Base-by-base conservation (phyloP, 169 alveolate species). In the Plasmodium yoelii region DNA sequence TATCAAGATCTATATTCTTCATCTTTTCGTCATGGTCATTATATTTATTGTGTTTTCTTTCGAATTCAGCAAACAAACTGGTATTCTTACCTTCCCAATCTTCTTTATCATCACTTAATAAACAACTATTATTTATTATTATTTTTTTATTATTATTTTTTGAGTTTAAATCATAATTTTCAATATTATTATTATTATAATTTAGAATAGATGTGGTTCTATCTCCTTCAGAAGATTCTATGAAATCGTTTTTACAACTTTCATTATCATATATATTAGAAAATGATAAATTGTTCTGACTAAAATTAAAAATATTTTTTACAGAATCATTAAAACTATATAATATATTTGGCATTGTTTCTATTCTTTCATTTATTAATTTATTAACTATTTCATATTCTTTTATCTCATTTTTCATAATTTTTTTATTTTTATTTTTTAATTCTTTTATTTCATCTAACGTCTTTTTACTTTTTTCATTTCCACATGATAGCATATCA, bases 391-490 rank as follows among this genome's bases (percentile, higher is more conserved):
- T 60, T 46, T 24, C 72, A 67, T 74, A 74, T 39, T 74, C 73
- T 60, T 61, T 60, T 34, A 74, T 34, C 15, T 74, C 88, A 74
- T 74, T 74, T 59, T 61, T 24, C 74, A 74, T 59, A n/a, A 44
- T n/a, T 2, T 8, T 39, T 19, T 46, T 47, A 65, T 59, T 74
- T 34, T 51, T 44, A 46, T 60, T 39, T 74, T 74, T 59, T 18
- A 74, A 10, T 13, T 19, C 67, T 13, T 74, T 60, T 24, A 74
- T 74, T 19, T 74, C 88, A 5, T 59, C 42, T 7, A 74, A 51
- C 0, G 88, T 74, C 64, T 74, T 8, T 15, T 74, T 59, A 39
- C 88, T 74, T 60, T 74, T 74, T 15, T 74, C 88, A 18, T 63
- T 61, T 6, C 88, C 88, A 12, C 46, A 53, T n/a, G 64, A 64